Percentiles rank a stretch among this genome's conserved stretches.
Conservation (phyloP, 2,329 filamentous ascomycete genomes). For the Pyrenophora teres region DNA sequence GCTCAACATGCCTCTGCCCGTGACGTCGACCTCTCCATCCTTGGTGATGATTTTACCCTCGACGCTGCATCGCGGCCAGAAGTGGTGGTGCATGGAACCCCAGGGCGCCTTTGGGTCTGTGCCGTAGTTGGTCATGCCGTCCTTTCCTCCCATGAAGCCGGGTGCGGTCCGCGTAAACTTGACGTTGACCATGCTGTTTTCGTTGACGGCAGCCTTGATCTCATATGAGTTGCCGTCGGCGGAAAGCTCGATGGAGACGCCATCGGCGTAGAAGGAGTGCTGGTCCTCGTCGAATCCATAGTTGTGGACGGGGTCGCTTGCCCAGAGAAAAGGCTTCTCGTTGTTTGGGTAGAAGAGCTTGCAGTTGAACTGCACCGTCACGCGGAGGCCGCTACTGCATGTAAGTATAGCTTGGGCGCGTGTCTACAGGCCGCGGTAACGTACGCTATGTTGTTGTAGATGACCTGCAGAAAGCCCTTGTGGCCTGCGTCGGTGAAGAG, state of each 20-base stretch:
- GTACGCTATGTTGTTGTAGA: conserved; percentile 96
- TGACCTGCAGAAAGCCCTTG: conserved; percentile 82
- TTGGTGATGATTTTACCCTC: conserved; percentile 85
- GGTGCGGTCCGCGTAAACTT: conserved; percentile 77
- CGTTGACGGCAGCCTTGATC: conserved; percentile 88
- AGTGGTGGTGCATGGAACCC: conserved; percentile 89
- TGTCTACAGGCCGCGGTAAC: conserved; percentile 46
- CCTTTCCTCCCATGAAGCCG: conserved; percentile 81
- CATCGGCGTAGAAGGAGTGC: conserved; percentile 82
- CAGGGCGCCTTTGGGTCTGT: conserved; percentile 85
- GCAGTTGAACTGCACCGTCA: conserved; percentile 89
- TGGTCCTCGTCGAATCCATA: conserved; percentile 83
- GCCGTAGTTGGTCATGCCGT: conserved; percentile 83
- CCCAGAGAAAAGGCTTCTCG: conserved; percentile 79
- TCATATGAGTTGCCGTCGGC: conserved; percentile 81
- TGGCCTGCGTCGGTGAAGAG: conserved; percentile 78
- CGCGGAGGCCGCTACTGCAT: conserved; percentile 74
- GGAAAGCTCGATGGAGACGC: conserved; percentile 82
- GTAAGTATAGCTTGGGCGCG: conserved; percentile 21
- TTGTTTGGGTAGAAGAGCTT: conserved; percentile 84
- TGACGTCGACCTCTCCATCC: conserved; percentile 79
- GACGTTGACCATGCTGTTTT: conserved; percentile 80
- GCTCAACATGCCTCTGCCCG: conserved; percentile 77
- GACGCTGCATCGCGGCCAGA: conserved; percentile 86
- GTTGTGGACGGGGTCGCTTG: conserved; percentile 77